phyloP scores from a whole-genome alignment of 75 land plant species.

The Cryptomeria japonica region DNA sequence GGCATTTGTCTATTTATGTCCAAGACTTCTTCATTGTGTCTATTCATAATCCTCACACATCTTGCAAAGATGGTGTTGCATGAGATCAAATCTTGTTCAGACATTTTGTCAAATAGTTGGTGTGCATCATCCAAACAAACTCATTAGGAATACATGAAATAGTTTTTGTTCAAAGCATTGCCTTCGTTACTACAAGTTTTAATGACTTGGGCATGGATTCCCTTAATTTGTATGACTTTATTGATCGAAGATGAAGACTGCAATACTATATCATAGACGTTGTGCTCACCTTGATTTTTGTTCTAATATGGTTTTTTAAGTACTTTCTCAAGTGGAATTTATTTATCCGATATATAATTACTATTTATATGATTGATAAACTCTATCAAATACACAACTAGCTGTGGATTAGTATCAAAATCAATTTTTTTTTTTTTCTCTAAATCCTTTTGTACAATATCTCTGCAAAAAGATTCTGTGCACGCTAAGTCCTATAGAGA shows the following conservation, averaged over 20 bases:
- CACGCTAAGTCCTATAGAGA: no score
- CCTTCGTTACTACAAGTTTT: slow-evolving; percentile 19
- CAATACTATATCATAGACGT: background rate
- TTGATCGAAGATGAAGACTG: background rate
- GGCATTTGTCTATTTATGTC: slow-evolving; percentile 25
- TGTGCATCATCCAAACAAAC: slow-evolving; percentile 35
- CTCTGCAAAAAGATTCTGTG: no score
- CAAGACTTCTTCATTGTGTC: slow-evolving; percentile 21
- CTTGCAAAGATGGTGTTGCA: slow-evolving; percentile 63
- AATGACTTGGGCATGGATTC: slow-evolving; percentile 39
- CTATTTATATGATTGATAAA: no score
- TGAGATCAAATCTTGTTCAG: slow-evolving; percentile 27
- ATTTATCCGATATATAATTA: no score
- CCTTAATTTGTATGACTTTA: slow-evolving; percentile 15
- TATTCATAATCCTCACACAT: slow-evolving; percentile 32
- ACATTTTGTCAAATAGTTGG: slow-evolving; percentile 33
- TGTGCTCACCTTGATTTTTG: background rate
- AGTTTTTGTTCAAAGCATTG: slow-evolving; percentile 37
- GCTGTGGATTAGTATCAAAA: no score
- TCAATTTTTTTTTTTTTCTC: no score
- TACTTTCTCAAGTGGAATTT: no score
- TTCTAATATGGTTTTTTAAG: no score
- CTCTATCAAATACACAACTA: no score
- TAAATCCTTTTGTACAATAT: no score
- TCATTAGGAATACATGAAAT: slow-evolving; percentile 63